Evolutionary conservation across 83 land plant genomes (phyloP).

Genomic region (Picea mariana): DNA sequence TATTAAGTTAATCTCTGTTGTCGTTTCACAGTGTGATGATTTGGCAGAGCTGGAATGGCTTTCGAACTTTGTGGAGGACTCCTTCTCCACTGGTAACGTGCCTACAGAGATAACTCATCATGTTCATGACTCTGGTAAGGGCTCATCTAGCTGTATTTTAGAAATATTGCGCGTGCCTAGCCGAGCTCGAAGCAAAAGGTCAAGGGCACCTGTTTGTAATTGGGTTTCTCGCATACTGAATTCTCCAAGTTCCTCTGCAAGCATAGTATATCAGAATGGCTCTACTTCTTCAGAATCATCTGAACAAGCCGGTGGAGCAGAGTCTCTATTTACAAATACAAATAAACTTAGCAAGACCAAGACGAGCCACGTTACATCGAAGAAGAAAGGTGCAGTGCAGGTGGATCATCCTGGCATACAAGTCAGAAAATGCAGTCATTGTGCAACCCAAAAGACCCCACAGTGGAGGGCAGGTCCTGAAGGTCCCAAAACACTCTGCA

Average conservation of each 20-base stretch:
- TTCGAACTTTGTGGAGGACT: constrained; percentile 35
- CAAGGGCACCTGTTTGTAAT: constrained; percentile 16
- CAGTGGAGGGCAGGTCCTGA: constrained; percentile 67
- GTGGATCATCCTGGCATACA: constrained; percentile 1
- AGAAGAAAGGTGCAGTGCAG: neutral
- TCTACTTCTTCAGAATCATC: neutral
- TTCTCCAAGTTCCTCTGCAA: constrained; percentile 13
- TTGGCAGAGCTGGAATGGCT: constrained; percentile 28
- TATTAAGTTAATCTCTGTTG: neutral
- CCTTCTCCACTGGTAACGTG: constrained; percentile 5
- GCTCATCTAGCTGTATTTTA: neutral
- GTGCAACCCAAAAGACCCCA: constrained; percentile 52
- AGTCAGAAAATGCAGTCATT: constrained; percentile 51
- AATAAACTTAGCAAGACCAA: neutral
- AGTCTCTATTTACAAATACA: neutral
- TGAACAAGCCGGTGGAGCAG: neutral
- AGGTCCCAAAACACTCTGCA: constrained; percentile 61
- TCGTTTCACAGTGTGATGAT: constrained; percentile 6
- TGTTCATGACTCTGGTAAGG: neutral
- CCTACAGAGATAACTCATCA: neutral
- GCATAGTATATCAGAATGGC: neutral
- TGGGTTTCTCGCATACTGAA: constrained; percentile 12
- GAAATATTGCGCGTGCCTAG: neutral
- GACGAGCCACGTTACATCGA: neutral
- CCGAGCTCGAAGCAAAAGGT: constrained; percentile 17